Base-by-base conservation (phyloP, 768 basidiomycete species). In the Candolleomyces aberdarensis region DNA sequence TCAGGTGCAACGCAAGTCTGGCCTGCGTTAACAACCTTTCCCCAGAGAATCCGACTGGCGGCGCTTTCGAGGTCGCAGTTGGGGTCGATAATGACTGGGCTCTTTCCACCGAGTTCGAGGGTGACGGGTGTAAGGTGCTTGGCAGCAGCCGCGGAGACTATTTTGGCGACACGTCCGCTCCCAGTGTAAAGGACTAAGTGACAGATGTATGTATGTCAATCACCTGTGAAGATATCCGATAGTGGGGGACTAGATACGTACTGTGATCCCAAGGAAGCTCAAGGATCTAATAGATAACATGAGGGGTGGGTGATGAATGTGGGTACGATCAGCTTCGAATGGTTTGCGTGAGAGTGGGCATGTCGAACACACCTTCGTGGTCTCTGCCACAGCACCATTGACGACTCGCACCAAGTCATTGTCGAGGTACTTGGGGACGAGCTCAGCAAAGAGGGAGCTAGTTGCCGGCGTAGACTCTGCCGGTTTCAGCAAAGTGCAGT, bases 391-490 rank as follows among this genome's bases (percentile, higher is more conserved):
- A 46, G 75, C 85, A 17, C 91, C 92, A 63, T 89, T 85, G 29
- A 93, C 82, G 36, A 94, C 78, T 13, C 83, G 77, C n/a, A 85
- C 78, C 3, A 89, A 69, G 36, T 85, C 81, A 0, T 76, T 71
- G 70, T 95, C 94, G 61, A 96, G 65, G 66, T 96, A 95, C 67
- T 89, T 85, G 2, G 85, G 85, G 6, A 92, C 44, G 7, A 94
- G 81, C 65, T 91, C 86, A 0, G 86, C 80, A 15, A 92, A 68
- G 11, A 94, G 78, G 10, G 79, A 65, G 47, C 83, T 83, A 3
- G 78, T 74, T 1, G 82, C 79, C 0, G 87, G 83, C 0, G 83
- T 75, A 3, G 83, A 73, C 67, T 95, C 94, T 1, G 93, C 89
- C 0, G 91, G 90, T 70, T 95, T 95, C 56, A 94, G 50, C 5